Evolutionary conservation across 2,329 filamentous ascomycete genomes (phyloP).

Genomic region (Exserohilum turcica): DNA sequence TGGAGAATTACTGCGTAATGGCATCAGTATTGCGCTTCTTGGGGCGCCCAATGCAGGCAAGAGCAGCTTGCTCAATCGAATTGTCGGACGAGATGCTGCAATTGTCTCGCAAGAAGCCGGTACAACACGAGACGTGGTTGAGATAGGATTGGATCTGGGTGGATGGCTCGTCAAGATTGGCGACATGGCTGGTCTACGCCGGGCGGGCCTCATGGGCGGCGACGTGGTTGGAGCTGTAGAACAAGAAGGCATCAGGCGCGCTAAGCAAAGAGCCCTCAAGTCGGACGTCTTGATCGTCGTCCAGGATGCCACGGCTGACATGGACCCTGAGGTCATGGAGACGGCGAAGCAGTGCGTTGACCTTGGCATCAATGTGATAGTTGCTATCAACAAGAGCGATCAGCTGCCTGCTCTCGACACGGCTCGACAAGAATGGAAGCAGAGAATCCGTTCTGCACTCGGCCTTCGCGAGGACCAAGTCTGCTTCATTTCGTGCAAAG

Average conservation of each 20-base stretch:
- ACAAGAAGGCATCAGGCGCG: slow-evolving; percentile 85
- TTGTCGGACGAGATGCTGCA: slow-evolving; percentile 90
- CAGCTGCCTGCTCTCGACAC: slow-evolving; percentile 48
- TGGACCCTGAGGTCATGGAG: slow-evolving; percentile 63
- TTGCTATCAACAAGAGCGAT: slow-evolving; percentile 67
- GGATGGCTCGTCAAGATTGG: slow-evolving; percentile 94
- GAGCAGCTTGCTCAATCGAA: slow-evolving; percentile 86
- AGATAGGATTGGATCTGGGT: slow-evolving; percentile 84
- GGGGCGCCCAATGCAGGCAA: slow-evolving; percentile 95
- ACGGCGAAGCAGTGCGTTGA: slow-evolving; percentile 58
- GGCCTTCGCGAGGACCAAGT: slow-evolving; percentile 51
- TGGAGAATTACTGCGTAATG: slow-evolving; percentile 81
- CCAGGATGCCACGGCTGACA: slow-evolving; percentile 68
- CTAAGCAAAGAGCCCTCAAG: slow-evolving; percentile 77
- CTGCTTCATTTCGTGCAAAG: slow-evolving; percentile 74
- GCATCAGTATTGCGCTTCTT: slow-evolving; percentile 83
- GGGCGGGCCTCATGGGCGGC: slow-evolving; percentile 42
- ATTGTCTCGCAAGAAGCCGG: slow-evolving; percentile 94
- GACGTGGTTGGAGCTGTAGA: slow-evolving; percentile 73
- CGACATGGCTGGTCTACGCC: slow-evolving; percentile 88
- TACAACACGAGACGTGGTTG: slow-evolving; percentile 91
- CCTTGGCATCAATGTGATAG: slow-evolving; percentile 59
- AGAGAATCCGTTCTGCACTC: slow-evolving; percentile 28
- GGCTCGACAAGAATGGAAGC: slow-evolving; percentile 23
- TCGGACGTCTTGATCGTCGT: slow-evolving; percentile 87